Percentiles rank a stretch among this genome's conserved stretches.
phyloP scores from a whole-genome alignment of 495 filamentous ascomycete genomes.

The Cenococcum geophilum region DNA sequence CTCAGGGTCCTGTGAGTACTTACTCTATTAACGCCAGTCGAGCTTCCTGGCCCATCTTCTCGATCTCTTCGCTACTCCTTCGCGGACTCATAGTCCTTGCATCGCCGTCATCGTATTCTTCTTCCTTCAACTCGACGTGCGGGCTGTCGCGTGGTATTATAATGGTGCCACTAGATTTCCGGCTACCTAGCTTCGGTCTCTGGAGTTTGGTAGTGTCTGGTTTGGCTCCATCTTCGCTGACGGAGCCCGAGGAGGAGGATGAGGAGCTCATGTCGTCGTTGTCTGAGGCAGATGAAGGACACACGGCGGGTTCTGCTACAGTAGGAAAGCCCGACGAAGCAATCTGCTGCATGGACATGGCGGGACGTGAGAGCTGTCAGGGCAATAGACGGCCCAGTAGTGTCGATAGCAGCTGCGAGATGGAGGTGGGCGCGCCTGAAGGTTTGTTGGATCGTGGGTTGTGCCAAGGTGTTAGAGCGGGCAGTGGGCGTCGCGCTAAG shows the following conservation, averaged over 20 bases:
- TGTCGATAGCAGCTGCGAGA: neutral
- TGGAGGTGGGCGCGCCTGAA: neutral
- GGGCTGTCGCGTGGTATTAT: constrained; percentile 69
- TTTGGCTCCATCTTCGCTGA: constrained; percentile 18
- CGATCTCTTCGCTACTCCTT: constrained; percentile 80
- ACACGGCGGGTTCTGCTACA: neutral
- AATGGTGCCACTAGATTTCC: constrained; percentile 73
- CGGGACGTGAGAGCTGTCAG: neutral
- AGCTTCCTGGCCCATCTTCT: constrained; percentile 76
- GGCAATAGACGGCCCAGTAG: neutral
- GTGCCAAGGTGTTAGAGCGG: neutral
- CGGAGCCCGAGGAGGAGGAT: constrained; percentile 20
- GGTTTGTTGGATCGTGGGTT: neutral
- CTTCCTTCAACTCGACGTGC: constrained; percentile 58
- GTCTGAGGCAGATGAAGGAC: neutral
- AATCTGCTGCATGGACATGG: neutral
- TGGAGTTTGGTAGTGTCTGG: constrained; percentile 10
- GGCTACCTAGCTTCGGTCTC: constrained; percentile 45
- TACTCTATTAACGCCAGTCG: constrained; percentile 57
- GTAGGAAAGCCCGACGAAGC: neutral
- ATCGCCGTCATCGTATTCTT: constrained; percentile 73
- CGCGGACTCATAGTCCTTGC: constrained; percentile 92
- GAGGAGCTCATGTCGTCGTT: constrained; percentile 14
- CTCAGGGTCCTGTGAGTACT: constrained; percentile 38
- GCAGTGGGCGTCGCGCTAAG: neutral